Evolutionary conservation across 495 filamentous ascomycete species (phyloP).

Genomic region (Aspergillus baeticus): DNA sequence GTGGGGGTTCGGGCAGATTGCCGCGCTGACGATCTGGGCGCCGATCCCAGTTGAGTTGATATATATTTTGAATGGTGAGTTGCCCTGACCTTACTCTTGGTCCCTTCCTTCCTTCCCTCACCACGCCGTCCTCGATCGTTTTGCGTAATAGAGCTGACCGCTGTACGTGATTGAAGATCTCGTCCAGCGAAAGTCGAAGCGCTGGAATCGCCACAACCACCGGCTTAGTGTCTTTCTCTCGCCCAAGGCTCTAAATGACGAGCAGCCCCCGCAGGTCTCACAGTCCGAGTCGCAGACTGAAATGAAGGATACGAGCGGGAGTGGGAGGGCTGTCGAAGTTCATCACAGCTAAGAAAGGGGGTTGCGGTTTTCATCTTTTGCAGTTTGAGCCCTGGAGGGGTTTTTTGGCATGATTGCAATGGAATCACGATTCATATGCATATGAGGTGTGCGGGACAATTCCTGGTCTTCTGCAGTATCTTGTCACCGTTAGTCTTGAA

Average conservation of each 20-base stretch:
- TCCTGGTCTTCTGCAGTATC: too few relatives aligned
- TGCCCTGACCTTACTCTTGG: background rate
- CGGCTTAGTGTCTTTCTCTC: background rate
- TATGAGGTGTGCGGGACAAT: too few relatives aligned
- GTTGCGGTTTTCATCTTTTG: too few relatives aligned
- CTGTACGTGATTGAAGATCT: background rate
- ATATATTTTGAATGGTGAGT: slow-evolving; percentile 9
- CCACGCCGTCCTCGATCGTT: too few relatives aligned
- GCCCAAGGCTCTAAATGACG: background rate
- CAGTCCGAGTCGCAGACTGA: slow-evolving; percentile 4
- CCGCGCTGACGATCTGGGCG: slow-evolving; percentile 10
- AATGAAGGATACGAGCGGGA: background rate
- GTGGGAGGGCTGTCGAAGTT: slow-evolving; percentile 4
- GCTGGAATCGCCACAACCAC: slow-evolving; percentile 7
- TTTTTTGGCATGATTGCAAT: too few relatives aligned
- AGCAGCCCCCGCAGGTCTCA: background rate
- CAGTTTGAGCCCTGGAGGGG: too few relatives aligned
- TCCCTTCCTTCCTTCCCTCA: background rate
- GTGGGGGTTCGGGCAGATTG: slow-evolving; percentile 14
- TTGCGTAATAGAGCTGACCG: background rate
- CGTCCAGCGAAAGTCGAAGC: background rate
- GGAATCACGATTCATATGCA: too few relatives aligned
- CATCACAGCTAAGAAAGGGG: too few relatives aligned
- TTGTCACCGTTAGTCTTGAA: too few relatives aligned
- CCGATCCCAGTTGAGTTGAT: slow-evolving; percentile 4